Evolutionary conservation across 164 flowering plant genomes (phyloP).

Genomic region (Aristolochia contorta): DNA sequence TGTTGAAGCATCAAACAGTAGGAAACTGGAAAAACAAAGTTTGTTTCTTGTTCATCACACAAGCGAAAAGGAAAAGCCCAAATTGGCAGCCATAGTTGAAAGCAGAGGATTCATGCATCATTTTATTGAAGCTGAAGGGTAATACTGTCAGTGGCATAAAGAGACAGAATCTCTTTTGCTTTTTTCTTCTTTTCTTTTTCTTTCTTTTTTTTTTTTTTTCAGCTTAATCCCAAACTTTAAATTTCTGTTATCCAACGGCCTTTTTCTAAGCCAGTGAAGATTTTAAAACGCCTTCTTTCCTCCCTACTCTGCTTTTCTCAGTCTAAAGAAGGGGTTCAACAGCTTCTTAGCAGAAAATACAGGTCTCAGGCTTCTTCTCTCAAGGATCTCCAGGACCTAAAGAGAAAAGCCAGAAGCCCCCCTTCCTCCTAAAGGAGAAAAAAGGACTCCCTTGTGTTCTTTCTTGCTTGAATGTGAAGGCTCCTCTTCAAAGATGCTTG

Average conservation of each 20-base stretch:
- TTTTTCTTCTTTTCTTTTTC: constrained; percentile 14
- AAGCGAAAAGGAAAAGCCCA: constrained; percentile 6
- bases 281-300: constrained; percentile 8
- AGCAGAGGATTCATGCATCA: constrained; percentile 57
- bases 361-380: constrained; percentile 6
- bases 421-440: constrained; percentile 12
- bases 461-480: constrained; percentile 65
- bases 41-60: not conserved
- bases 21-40: too few relatives aligned
- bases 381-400: constrained; percentile 6
- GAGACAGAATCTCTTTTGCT: too few relatives aligned
- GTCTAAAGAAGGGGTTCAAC: constrained; percentile 13
- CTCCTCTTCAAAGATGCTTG: constrained; percentile 47
- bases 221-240: constrained; percentile 37
- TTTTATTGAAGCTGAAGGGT: constrained; percentile 19
- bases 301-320: constrained; percentile 9
- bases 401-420: constrained; percentile 13
- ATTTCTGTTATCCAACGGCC: constrained; percentile 61
- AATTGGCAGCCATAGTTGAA: constrained; percentile 11
- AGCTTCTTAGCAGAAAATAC: constrained; percentile 8
- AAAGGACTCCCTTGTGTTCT: constrained; percentile 27
- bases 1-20: too few relatives aligned
- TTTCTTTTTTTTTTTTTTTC: constrained; percentile 10
- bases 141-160: constrained; percentile 15
- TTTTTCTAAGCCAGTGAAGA: constrained; percentile 13